A percentile compares a stretch with the other conserved stretches of the same genome.
phyloP scores from a whole-genome alignment of 441 rosid genomes.

The Croton setiger region DNA sequence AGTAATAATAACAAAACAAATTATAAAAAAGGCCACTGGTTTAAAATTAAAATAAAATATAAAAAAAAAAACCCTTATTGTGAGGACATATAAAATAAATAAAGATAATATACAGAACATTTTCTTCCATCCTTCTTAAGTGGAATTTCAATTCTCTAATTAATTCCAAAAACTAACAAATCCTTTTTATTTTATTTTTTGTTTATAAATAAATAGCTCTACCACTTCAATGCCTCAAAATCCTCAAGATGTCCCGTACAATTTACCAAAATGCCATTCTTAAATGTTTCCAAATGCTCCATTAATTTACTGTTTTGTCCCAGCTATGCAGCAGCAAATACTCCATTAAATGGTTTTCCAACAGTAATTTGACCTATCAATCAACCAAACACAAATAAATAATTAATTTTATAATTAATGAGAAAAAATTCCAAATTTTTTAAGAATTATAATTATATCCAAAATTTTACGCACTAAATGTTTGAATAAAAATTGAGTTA shows the following conservation, averaged over 20 bases:
- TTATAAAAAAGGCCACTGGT: background rate
- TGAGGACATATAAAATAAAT: background rate
- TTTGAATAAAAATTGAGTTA: too few relatives aligned
- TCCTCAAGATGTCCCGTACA: too few relatives aligned
- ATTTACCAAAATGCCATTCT: background rate
- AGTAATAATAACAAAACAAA: too few relatives aligned
- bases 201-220: background rate
- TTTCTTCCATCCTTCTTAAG: background rate
- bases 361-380: constrained; percentile 18
- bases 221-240: background rate
- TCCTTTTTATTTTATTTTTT: too few relatives aligned
- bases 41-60: constrained; percentile 1
- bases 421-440: too few relatives aligned
- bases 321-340: constrained; percentile 30
- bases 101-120: constrained; percentile 5
- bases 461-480: too few relatives aligned
- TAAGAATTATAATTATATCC: too few relatives aligned
- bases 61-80: constrained; percentile 13
- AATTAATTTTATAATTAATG: too few relatives aligned
- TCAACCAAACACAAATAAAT: background rate
- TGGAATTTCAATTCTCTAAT: too few relatives aligned
- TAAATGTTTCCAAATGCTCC: background rate
- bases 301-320: background rate
- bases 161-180: background rate
- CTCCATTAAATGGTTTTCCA: constrained; percentile 23